Conservation (phyloP, 768 basidiomycete genomes). For the Lactarius sp. region DNA sequence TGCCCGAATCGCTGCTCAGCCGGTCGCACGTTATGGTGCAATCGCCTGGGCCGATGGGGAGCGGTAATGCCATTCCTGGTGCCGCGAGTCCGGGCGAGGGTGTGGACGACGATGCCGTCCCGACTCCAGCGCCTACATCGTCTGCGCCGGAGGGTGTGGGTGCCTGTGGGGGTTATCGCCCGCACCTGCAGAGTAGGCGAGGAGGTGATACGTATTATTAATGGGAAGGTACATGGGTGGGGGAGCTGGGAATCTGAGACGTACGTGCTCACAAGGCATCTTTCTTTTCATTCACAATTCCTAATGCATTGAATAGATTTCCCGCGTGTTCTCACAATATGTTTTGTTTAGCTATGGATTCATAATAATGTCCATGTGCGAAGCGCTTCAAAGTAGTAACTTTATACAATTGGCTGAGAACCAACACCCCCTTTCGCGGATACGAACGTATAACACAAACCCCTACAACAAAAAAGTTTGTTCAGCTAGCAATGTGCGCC, state of each 20-base stretch:
- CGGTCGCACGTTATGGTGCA: conserved; percentile 29
- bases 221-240: not conserved
- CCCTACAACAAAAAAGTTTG: no score
- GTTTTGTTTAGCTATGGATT: not conserved
- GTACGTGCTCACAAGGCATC: not conserved
- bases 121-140: not conserved
- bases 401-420: not conserved
- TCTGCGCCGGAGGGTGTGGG: not conserved
- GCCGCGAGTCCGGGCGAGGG: not conserved
- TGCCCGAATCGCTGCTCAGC: conserved; percentile 55
- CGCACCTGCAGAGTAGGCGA: not conserved
- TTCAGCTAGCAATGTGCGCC: no score
- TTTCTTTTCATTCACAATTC: not conserved
- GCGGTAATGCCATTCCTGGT: not conserved
- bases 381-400: not conserved
- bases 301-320: conserved; percentile 10
- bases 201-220: not conserved
- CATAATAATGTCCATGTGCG: not conserved
- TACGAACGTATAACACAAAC: no score
- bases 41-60: conserved; percentile 6
- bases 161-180: not conserved
- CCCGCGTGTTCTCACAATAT: not conserved
- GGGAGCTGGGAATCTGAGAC: not conserved
- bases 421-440: no score
- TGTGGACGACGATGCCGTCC: not conserved